A percentile compares a stretch with the other conserved stretches of the same genome.
Evolutionary conservation across 75 land plant species (phyloP).

Genomic region (Gnetum montanum): DNA sequence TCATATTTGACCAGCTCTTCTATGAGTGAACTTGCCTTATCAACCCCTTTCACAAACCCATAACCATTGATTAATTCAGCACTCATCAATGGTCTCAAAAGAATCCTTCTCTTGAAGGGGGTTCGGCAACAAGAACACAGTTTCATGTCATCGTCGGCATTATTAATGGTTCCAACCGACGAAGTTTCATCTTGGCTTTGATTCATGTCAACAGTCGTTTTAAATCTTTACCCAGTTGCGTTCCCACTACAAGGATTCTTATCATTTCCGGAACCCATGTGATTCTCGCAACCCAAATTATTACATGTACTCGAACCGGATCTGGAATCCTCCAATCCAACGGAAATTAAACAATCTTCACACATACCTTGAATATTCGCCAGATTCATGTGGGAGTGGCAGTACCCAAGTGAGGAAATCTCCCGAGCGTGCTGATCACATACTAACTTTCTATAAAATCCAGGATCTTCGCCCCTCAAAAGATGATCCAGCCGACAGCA

Average conservation of each 20-base stretch:
- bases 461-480: slow-evolving; percentile 17
- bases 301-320: slow-evolving; percentile 26
- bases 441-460: slow-evolving; percentile 22
- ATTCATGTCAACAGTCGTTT: no score
- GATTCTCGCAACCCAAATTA: slow-evolving; percentile 4
- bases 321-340: slow-evolving; percentile 16
- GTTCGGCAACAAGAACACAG: slow-evolving; percentile 39
- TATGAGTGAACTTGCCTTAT: background rate
- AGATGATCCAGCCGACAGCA: slow-evolving; percentile 54
- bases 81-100: background rate
- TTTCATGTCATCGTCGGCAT: no score
- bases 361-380: slow-evolving; percentile 37
- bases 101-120: slow-evolving; percentile 11
- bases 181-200: no score
- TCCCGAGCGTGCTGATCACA: slow-evolving; percentile 40
- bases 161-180: no score
- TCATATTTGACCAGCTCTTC: slow-evolving; percentile 2
- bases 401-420: slow-evolving; percentile 47
- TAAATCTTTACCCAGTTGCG: background rate
- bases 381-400: slow-evolving; percentile 43
- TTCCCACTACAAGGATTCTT: no score
- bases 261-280: background rate
- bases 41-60: background rate
- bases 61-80: background rate
- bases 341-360: slow-evolving; percentile 43